phyloP scores from a whole-genome alignment of 352 stramenopile genomes.

The Phytophthora pinifolia region DNA sequence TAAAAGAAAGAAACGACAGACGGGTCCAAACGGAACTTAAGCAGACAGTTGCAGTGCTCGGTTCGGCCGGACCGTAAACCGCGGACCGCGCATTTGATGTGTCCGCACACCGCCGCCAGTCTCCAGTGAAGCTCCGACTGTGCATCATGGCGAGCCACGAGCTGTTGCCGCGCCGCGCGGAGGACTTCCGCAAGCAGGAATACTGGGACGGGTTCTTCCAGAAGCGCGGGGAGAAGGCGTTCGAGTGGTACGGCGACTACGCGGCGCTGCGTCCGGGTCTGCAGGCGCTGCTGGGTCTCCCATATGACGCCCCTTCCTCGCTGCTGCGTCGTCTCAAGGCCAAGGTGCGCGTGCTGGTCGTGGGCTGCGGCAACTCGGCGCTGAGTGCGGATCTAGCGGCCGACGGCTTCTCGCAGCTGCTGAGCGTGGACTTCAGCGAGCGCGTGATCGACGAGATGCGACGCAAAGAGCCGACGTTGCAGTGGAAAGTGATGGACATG shows the following conservation, averaged over 20 bases:
- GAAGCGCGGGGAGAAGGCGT: conserved; percentile 66
- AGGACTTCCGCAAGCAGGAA: conserved; percentile 67
- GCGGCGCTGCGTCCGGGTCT: conserved; percentile 38
- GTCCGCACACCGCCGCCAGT: neutral
- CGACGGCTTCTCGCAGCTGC: conserved; percentile 56
- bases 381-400: conserved; percentile 57
- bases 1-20: neutral
- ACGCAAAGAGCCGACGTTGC: conserved; percentile 55
- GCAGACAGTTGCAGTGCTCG: neutral
- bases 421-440: conserved; percentile 77
- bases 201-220: conserved; percentile 81
- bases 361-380: conserved; percentile 81
- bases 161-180: conserved; percentile 47
- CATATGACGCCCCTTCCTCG: conserved; percentile 22
- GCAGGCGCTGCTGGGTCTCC: conserved; percentile 32
- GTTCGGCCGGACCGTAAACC: neutral
- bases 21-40: neutral
- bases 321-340: conserved; percentile 39
- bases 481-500: conserved; percentile 83
- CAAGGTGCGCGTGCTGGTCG: conserved; percentile 57
- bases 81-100: neutral
- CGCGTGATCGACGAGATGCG: conserved; percentile 79
- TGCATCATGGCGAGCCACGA: conserved; percentile 21
- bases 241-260: conserved; percentile 84
- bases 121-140: neutral